A percentile compares a stretch with the other conserved stretches of the same genome.
phyloP scores from a whole-genome alignment of 2,329 filamentous ascomycete genomes.

The Sporothrix humicola region DNA sequence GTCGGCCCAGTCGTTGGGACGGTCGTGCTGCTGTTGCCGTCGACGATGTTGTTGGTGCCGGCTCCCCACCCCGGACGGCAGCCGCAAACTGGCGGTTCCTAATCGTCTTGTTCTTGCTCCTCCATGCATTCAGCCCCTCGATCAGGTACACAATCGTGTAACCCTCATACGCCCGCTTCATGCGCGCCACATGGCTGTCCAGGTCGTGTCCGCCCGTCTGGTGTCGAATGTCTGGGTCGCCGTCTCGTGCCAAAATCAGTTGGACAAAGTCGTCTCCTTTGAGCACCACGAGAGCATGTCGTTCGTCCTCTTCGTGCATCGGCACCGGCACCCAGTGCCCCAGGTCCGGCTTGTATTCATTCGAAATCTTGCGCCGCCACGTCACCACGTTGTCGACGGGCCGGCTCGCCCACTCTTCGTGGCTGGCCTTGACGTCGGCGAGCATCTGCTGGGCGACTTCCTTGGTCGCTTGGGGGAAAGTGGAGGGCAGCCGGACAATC shows the following conservation, averaged over 20 bases:
- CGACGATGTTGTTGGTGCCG: constrained; percentile 32
- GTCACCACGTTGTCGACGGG: constrained; percentile 61
- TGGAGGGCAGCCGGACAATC: constrained; percentile 71
- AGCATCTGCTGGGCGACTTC: constrained; percentile 59
- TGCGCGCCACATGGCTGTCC: constrained; percentile 61
- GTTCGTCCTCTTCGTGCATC: constrained; percentile 59
- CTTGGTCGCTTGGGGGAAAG: constrained; percentile 55
- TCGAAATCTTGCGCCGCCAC: constrained; percentile 72
- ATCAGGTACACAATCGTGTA: constrained; percentile 71
- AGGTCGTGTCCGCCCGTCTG: constrained; percentile 51
- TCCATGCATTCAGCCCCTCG: constrained; percentile 70
- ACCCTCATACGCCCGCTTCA: constrained; percentile 59
- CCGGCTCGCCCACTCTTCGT: constrained; percentile 51
- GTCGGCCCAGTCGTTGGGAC: constrained; percentile 37
- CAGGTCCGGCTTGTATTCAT: constrained; percentile 64
- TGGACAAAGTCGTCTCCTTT: constrained; percentile 69
- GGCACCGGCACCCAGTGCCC: constrained; percentile 69
- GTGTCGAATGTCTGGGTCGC: constrained; percentile 34
- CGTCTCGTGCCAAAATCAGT: constrained; percentile 52
- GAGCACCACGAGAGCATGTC: constrained; percentile 67
- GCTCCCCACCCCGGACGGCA: constrained; percentile 57
- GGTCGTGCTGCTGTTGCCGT: constrained; percentile 36
- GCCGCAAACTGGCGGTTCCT: constrained; percentile 72
- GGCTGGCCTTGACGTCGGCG: constrained; percentile 55
- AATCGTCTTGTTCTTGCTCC: constrained; percentile 69